Base-by-base conservation (phyloP, 306 rosid genomes). In the Pyrus pyrifolia region DNA sequence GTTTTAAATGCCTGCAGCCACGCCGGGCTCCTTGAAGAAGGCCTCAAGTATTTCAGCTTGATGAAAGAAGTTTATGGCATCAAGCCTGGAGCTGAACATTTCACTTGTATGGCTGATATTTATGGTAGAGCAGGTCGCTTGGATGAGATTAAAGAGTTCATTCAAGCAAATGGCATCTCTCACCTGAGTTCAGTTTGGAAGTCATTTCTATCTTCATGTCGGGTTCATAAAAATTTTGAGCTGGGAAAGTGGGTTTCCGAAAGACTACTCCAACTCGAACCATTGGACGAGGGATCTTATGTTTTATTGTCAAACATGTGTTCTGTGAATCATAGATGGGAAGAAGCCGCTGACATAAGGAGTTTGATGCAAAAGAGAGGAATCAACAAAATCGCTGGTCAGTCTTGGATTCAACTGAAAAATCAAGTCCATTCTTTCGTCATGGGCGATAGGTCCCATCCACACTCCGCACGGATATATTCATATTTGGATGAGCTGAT, bases 1-100 rank as follows among this genome's bases (percentile, higher is more conserved):
- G 85, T 94, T 86, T 81, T 94, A 78, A 85, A 82, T 84, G 97
- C 95, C n/a, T 94, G 98, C 79, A 87, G 91, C 83, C 97, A 94
- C 60, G 87, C 88, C 4, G 97, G 98, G 79, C 78, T 91, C 67
- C 75, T 92, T 69, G 90, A 89, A 82, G 95, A 92, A 80, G 98
- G 97, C 42, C 66, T 46, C 49, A 82, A 73, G 73, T 87, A 83
- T 85, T 95, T 90, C 83, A 86, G 71, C 78, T 72, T 90, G 93
- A 91, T 95, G 98, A 85, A 86, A 83, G 86, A 88, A 83, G 81
- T 64, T 70, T 90, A 84, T 64, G 68, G 70, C 83, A 89, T 92
- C 51, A 77, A 82, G 59, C 96, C 95, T 1, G 89, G 80, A 81
- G 80, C 86, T 60, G 96, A 95, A 77, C 93, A 91, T 81, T 89